Percentiles rank a stretch among this genome's conserved stretches.
Evolutionary conservation across 495 filamentous ascomycete species (phyloP).

Genomic region (Xylaria bambusicola): DNA sequence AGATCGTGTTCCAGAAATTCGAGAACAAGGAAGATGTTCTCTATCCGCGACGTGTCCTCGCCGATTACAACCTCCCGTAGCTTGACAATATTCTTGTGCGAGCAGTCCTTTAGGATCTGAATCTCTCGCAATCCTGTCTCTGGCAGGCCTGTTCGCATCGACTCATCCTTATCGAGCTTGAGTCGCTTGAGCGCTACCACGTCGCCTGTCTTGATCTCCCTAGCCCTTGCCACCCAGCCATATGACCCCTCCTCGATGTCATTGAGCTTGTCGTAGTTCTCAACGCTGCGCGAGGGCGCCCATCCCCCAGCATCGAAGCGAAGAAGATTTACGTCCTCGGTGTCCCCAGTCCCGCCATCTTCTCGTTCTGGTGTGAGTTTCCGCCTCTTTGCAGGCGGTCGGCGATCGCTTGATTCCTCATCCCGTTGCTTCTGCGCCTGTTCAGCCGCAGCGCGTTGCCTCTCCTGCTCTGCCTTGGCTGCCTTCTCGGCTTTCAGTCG

Average conservation of each 20-base stretch:
- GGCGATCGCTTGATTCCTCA: conserved; percentile 34
- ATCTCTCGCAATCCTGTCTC: conserved; percentile 94
- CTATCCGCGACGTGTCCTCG: conserved; percentile 60
- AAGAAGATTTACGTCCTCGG: conserved; percentile 53
- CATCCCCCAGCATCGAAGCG: conserved; percentile 71
- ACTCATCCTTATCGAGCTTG: conserved; percentile 79
- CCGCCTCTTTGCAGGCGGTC: conserved; percentile 58
- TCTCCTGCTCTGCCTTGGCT: conserved; percentile 65
- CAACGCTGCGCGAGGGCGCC: conserved; percentile 75
- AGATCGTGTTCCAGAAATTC: conserved; percentile 98
- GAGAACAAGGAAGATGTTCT: conserved; percentile 93
- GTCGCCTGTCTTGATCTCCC: conserved; percentile 75
- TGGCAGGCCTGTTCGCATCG: conserved; percentile 72
- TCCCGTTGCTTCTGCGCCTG: conserved; percentile 31
- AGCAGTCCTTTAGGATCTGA: conserved; percentile 51
- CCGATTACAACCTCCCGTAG: conserved; percentile 87
- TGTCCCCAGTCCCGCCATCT: conserved; percentile 30
- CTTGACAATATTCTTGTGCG: conserved; percentile 55
- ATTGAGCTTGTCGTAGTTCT: conserved; percentile 89
- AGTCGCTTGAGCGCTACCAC: conserved; percentile 93
- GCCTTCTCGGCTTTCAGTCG: conserved; percentile 83
- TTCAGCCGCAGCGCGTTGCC: conserved; percentile 26
- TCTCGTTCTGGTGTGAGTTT: conserved; percentile 47
- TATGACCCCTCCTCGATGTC: conserved; percentile 98
- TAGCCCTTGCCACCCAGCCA: conserved; percentile 88